Evolutionary conservation across 164 flowering plant species (phyloP).

Genomic region (Berberis thunbergii): DNA sequence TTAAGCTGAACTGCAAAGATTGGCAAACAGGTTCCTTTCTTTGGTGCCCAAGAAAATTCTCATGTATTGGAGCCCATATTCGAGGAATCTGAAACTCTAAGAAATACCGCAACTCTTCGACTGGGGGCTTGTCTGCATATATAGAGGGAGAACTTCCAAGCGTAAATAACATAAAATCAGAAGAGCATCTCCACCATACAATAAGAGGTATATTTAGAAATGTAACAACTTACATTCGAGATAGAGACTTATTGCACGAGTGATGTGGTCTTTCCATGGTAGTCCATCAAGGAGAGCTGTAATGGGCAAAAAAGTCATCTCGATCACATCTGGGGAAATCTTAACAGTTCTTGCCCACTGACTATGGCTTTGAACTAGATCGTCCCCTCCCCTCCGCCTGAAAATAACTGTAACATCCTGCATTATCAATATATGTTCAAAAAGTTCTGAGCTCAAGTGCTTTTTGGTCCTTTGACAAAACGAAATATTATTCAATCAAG

Average conservation of each 20-base stretch:
- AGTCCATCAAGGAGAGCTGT: conserved; percentile 53
- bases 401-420: conserved; percentile 84
- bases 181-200: not conserved
- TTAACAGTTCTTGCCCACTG: conserved; percentile 57
- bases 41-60: conserved; percentile 45
- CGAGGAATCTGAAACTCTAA: conserved; percentile 75
- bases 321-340: conserved; percentile 70
- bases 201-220: not conserved
- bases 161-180: not conserved
- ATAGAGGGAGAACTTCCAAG: conserved; percentile 1
- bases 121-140: conserved; percentile 70
- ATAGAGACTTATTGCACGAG: conserved; percentile 58
- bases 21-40: conserved; percentile 87
- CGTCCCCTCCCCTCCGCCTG: conserved; percentile 84
- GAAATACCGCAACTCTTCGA: conserved; percentile 75
- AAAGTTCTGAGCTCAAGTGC: conserved; percentile 3
- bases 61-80: conserved; percentile 69
- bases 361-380: conserved; percentile 57
- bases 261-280: conserved; percentile 48
- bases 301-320: conserved; percentile 66
- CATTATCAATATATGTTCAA: conserved; percentile 11
- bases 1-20: conserved; percentile 72
- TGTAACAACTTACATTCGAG: conserved; percentile 48
- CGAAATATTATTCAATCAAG: conserved; percentile 6
- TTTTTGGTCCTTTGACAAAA: conserved; percentile 1